A percentile compares a stretch with the other conserved stretches of the same genome.
Evolutionary conservation across 805 yeast species (phyloP).

Genomic region (Candida schatavii): DNA sequence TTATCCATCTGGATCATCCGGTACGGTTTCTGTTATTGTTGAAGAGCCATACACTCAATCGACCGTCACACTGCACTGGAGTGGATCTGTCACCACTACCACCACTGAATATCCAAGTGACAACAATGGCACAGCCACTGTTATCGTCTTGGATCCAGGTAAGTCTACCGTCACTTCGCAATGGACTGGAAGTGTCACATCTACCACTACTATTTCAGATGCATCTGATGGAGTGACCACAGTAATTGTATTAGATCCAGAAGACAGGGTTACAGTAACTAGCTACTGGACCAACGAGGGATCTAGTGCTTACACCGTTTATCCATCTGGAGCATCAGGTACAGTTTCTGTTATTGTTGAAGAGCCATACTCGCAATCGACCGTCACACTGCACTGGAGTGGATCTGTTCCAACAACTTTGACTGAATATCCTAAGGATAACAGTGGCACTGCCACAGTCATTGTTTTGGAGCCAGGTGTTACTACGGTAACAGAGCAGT

Average conservation of each 20-base stretch:
- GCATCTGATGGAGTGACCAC: background rate
- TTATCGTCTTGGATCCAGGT: background rate
- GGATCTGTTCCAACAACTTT: background rate
- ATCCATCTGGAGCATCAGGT: background rate
- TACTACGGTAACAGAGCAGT: background rate
- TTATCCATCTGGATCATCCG: background rate
- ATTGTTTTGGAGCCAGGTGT: background rate
- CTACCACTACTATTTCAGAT: background rate
- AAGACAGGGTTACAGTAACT: background rate
- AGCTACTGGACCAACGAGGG: background rate
- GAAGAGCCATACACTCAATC: background rate
- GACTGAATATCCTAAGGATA: background rate
- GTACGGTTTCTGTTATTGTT: background rate
- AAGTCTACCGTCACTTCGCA: background rate
- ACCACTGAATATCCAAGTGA: background rate
- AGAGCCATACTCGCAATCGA: background rate
- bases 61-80: background rate
- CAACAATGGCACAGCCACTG: background rate
- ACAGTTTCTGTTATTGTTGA: background rate
- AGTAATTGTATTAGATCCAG: background rate
- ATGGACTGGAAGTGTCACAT: background rate
- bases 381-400: background rate
- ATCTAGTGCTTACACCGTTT: background rate
- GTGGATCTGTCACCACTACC: background rate
- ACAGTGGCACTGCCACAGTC: background rate